A percentile compares a stretch with the other conserved stretches of the same genome.
Conservation (phyloP, 148 eudicot species). For the Camellia japonica region DNA sequence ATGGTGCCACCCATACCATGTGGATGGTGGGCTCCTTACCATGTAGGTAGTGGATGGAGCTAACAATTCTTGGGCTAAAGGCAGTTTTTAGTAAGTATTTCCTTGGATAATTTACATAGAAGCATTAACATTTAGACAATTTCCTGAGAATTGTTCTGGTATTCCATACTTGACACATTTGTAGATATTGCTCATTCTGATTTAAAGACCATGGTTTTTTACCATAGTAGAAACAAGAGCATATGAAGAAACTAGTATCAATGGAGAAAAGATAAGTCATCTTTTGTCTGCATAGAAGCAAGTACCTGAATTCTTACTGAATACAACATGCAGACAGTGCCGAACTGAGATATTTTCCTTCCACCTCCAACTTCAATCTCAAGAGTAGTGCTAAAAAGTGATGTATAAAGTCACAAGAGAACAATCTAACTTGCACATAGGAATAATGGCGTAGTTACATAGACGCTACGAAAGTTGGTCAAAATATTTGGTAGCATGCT, state of each 20-base stretch:
- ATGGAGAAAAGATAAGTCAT: neutral
- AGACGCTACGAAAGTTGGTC: neutral
- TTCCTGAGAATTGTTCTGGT: neutral
- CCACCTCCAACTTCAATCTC: slow-evolving; percentile 97
- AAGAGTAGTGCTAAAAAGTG: slow-evolving; percentile 56
- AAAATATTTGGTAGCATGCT: neutral
- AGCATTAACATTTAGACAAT: too few species aligned
- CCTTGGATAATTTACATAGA: neutral
- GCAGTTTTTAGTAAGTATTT: neutral
- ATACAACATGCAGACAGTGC: slow-evolving; percentile 80
- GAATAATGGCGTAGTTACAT: neutral
- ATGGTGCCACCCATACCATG: too few species aligned
- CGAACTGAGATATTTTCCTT: slow-evolving; percentile 80
- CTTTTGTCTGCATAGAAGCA: neutral
- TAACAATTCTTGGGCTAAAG: neutral
- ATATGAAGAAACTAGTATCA: too few species aligned
- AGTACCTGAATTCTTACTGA: slow-evolving; percentile 85
- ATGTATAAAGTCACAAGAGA: neutral
- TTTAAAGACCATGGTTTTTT: too few species aligned
- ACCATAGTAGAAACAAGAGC: too few species aligned
- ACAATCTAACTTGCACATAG: too few species aligned
- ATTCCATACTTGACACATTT: neutral
- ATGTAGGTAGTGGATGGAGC: too few species aligned
- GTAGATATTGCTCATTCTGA: too few species aligned
- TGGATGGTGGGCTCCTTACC: too few species aligned